A percentile compares a stretch with the other conserved stretches of the same genome.
phyloP scores from a whole-genome alignment of 2,329 filamentous ascomycete species.

The Ophioceras dolichostomum region DNA sequence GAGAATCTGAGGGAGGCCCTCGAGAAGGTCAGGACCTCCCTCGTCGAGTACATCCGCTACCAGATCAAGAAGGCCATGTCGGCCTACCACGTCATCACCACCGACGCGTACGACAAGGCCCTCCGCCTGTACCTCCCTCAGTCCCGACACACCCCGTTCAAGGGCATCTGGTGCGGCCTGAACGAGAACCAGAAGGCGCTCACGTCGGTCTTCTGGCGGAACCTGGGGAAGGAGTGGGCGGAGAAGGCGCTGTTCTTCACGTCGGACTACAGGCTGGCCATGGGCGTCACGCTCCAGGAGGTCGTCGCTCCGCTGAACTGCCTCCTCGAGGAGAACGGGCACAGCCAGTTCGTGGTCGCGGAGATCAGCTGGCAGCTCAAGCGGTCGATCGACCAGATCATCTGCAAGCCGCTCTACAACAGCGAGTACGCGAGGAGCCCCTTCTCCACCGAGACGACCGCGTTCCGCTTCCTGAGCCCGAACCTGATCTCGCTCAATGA shows the following conservation, averaged over 20 bases:
- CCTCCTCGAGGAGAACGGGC: too few relatives aligned
- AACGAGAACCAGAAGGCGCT: slow-evolving; percentile 21
- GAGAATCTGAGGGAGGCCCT: not conserved
- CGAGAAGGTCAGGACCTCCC: not conserved
- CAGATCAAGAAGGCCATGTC: not conserved
- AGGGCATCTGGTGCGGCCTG: slow-evolving; percentile 5
- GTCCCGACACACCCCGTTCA: not conserved
- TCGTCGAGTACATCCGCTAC: not conserved
- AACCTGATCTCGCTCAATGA: slow-evolving; percentile 30
- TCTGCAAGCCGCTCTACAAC: slow-evolving; percentile 1
- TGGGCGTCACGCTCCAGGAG: too few relatives aligned
- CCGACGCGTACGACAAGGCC: not conserved
- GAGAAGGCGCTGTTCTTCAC: too few relatives aligned
- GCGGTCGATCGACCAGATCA: not conserved
- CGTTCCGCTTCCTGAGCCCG: too few relatives aligned
- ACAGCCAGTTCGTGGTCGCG: too few relatives aligned
- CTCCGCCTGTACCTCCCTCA: not conserved
- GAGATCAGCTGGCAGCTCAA: too few relatives aligned
- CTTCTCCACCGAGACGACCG: slow-evolving; percentile 8
- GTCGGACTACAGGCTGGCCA: too few relatives aligned
- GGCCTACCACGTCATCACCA: not conserved
- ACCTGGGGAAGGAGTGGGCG: too few relatives aligned
- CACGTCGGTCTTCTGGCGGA: slow-evolving; percentile 22
- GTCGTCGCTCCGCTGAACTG: too few relatives aligned
- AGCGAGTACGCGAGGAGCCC: too few relatives aligned